Base-by-base conservation (phyloP, 2,329 filamentous ascomycete genomes). In the Metarhizium rileyi region DNA sequence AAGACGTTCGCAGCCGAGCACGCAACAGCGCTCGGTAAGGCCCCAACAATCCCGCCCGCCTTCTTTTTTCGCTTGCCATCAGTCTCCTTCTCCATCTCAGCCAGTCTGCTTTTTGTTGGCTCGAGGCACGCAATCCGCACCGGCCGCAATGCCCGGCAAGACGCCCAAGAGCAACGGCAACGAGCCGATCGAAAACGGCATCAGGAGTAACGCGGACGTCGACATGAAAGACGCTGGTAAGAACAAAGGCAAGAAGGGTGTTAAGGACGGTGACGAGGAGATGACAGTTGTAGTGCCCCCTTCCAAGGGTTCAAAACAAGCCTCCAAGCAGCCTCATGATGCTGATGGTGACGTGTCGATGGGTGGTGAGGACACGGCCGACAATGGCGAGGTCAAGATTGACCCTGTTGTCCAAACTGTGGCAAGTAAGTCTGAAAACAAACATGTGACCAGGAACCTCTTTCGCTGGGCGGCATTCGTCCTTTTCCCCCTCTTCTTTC, bases 271-370 rank as follows among this genome's bases (percentile, higher is more conserved):
- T 61, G 84, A 87, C 59, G 83, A 83, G 60, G 84, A 88, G 72
- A 89, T 89, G 84, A 89, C 85, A 46, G 84, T 89, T 56, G 85
- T 90, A 59, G 84, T 89, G 42, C 84, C 86, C 49, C 84, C 83
- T 51, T 79, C 83, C 56, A 88, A 88, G 73, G 71, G 72, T 61
- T 71, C 75, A 53, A 77, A 77, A 63, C 69, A 80, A 69, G 69
- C 77, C 51, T 76, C 81, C 51, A 73, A 73, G 57, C 73, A 76
- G 54, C 68, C 73, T 49, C 69, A 72, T 56, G 80, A 85, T 62
- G 74, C 74, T 52, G 83, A 88, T 59, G 83, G 77, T 47, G 86
- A 90, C 65, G 75, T 88, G 55, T 71, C 74, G 56, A 90, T 90
- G 85, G 80, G 80, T 56, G 82, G 79, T 55, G 70, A 73, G 64